Base-by-base conservation (phyloP, 495 filamentous ascomycete species). In the Rhizodiscina lignyota region DNA sequence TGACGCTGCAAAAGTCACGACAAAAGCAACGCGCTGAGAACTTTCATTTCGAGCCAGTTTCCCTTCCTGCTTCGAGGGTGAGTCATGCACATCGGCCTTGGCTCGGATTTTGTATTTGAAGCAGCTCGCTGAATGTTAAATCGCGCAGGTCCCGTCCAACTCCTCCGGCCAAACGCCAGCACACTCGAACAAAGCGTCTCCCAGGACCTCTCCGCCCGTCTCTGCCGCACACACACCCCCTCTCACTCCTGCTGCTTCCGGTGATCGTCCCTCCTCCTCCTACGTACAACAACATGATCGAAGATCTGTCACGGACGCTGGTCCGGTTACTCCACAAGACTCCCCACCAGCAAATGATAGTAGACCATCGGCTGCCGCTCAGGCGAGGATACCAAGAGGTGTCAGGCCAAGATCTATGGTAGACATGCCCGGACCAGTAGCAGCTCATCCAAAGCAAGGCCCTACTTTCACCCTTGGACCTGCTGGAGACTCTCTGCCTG, bases 21-120 rank as follows among this genome's bases (percentile, higher is more conserved):
- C 85, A 93, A 54, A 74, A 80, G 47, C 67, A 70, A 19, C 73
- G 84, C n/a, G 70, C 86, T 57, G 78, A 74, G 41, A 79, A 83
- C 46, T 92, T 82, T 52, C 72, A 72, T 4, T 93, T 85, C 53
- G 85, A 92, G 44, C 75, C 85, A 18, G 68, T 91, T 28, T 93
- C 85, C 24, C 59, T 94, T 22, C 84, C 84, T n/a, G 62, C 72
- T 18, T 91, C 83, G 21, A 72, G 82, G 59, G 85, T 87, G 72
- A 51, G 80, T 69, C 39, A n/a, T n/a, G n/a, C n/a, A n/a, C n/a
- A n/a, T n/a, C n/a, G 26, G 17, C 34, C 21, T 39, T 35, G 5
- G 42, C 41, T 18, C 43, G 34, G 13, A 30, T 26, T 8, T 41
- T 39, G 13, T 5, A 31, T n/a, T 38, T 31, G 20, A 18, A 26